Percentiles rank a stretch among this genome's conserved stretches.
These are phyloP conservation scores for Pseudogymnoascus sp. DNA, from an alignment of 2,329 filamentous ascomycete genomes.

Conservation along the genomic window DNA sequence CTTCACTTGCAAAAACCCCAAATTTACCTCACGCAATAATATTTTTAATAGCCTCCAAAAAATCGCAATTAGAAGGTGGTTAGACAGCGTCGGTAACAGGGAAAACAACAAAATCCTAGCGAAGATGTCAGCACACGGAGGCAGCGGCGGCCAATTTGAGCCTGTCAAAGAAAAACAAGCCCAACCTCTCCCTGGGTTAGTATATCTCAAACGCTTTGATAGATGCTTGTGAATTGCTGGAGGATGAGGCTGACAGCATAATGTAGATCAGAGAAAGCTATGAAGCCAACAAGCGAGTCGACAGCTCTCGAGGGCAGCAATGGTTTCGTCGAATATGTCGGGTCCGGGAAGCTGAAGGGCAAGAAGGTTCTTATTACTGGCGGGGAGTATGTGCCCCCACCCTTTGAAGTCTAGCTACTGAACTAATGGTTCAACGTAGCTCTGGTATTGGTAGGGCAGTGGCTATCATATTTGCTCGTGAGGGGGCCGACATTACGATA, in stretches of 20 bases:
- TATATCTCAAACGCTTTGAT: neutral
- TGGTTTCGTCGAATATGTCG: neutral
- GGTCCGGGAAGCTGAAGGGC: neutral
- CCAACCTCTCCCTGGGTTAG: conserved; percentile 6
- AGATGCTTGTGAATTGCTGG: neutral
- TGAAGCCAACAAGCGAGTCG: conserved; percentile 9
- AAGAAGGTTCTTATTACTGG: conserved; percentile 50
- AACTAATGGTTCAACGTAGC: conserved; percentile 7
- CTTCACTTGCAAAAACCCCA: no score
- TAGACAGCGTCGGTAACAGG: neutral
- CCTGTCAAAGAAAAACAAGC: conserved; percentile 4
- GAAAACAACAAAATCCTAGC: neutral
- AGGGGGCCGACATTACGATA: conserved; percentile 52
- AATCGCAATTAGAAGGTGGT: neutral
- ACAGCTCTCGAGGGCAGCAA: conserved; percentile 3
- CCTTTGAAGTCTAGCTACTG: no score
- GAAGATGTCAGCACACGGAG: neutral
- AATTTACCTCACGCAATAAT: neutral
- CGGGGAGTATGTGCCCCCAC: no score
- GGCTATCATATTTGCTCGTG: conserved; percentile 56
- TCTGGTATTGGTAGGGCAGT: conserved; percentile 53
- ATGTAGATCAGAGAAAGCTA: neutral
- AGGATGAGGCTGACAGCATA: neutral
- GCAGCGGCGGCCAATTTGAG: neutral
- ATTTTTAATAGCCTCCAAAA: neutral